Evolutionary conservation across 164 flowering plant species (phyloP).

Genomic region (Aristolochia californica): DNA sequence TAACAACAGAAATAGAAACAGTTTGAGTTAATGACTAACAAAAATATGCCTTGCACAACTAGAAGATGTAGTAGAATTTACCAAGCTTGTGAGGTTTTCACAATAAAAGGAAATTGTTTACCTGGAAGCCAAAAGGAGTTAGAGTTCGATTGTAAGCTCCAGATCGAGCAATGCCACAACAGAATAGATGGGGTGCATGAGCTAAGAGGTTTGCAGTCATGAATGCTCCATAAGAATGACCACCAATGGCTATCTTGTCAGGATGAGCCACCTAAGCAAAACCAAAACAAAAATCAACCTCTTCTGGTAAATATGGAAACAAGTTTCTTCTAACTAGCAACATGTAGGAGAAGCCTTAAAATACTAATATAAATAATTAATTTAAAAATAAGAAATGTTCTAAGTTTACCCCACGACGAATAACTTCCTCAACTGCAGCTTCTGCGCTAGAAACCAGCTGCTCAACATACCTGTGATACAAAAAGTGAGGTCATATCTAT

Average conservation of each 20-base stretch:
- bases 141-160: constrained; percentile 98
- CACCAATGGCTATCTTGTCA: constrained; percentile 89
- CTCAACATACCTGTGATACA: constrained; percentile 68
- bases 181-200: constrained; percentile 95
- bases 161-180: constrained; percentile 96
- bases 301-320: neutral
- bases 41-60: too few relatives aligned
- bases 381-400: neutral
- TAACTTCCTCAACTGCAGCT: constrained; percentile 97
- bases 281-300: neutral
- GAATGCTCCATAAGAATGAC: constrained; percentile 99
- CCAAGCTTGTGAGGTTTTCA: too few relatives aligned
- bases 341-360: neutral
- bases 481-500: neutral
- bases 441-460: constrained; percentile 94
- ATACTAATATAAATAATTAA: neutral
- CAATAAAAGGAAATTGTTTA: constrained; percentile 8
- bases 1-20: neutral
- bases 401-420: constrained; percentile 68
- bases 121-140: constrained; percentile 99
- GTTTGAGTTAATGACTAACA: neutral
- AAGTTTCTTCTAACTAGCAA: neutral
- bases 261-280: constrained; percentile 85
- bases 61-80: too few relatives aligned
- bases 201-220: constrained; percentile 98